Evolutionary conservation across 2,329 filamentous ascomycete genomes (phyloP), one percentile per base, ranked within the genome.

Genomic region (Xylaria arbuscula): DNA sequence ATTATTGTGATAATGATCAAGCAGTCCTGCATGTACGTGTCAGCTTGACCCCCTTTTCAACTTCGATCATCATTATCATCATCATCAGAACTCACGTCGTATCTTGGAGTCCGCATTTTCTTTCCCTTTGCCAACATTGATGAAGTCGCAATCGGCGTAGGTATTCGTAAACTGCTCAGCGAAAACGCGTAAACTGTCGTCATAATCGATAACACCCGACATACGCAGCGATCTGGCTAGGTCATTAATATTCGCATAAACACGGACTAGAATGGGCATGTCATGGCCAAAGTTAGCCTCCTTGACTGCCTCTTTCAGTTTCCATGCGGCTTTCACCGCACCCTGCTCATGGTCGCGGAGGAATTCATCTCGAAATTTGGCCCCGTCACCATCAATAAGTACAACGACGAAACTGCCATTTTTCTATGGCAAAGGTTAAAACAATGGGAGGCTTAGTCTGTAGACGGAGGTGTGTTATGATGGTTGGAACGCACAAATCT

Each of bases 101-200:
- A 78, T 76, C 63, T 78, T 78, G 61, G 76, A 76, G 67, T 79
- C 78, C 1, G 76, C 72, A 48, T 79, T 79, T 71, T 79, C 78
- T 67, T 78, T 79, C 63, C 78, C 78, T 66, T 77, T 76, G 47
- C 78, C 78, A 28, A 79, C 78, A 50, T 79, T 79, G 71, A 79
- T 73, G 70, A 79, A 79, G 66, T 79, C 78, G 68, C 77, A 77
- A 62, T 79, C 77, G 19, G 76, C 76, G 36, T 77, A 71, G 59
- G 72, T 77, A 71, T 79, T 79, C 63, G 77, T 79, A 72, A 79
- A 78, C 45, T 76, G 73, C 55, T 79, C 77, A 7, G 76, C 77
- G 71, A 79, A 79, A 13, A 73, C n/a, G 24, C 71, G 75, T 72
- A 79, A 76, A 17, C 75, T 74, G 2, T 79, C 78, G 19, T 78